phyloP scores from a whole-genome alignment of 805 yeast species.

The Barnettozyma populi region DNA sequence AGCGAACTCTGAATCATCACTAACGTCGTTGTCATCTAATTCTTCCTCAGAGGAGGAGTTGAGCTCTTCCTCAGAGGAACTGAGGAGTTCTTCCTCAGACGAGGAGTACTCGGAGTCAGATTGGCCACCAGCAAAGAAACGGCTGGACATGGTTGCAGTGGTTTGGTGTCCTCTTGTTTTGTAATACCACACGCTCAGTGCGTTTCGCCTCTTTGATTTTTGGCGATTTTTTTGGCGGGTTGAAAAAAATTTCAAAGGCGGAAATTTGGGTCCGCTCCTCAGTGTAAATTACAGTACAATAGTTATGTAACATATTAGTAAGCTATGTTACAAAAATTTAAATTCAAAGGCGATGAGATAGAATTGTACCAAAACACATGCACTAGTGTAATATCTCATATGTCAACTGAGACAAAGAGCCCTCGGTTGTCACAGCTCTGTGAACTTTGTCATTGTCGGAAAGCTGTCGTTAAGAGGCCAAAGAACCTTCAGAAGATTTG shows the following conservation, averaged over 20 bases:
- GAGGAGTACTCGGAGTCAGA: constrained; percentile 40
- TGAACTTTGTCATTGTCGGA: constrained; percentile 75
- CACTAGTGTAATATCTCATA: not conserved
- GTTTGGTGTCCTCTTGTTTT: not conserved
- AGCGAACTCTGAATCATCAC: constrained; percentile 32
- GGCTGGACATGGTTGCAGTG: constrained; percentile 55
- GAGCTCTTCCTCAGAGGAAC: constrained; percentile 35
- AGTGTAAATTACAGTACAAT: constrained; percentile 17
- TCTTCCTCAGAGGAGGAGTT: constrained; percentile 27
- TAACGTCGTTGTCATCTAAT: constrained; percentile 24
- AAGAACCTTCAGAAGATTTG: constrained; percentile 87
- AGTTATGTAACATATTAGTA: not conserved
- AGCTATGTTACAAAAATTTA: not conserved
- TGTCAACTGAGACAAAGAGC: constrained; percentile 6
- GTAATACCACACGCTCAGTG: not conserved
- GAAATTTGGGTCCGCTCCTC: constrained; percentile 3
- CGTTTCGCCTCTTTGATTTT: constrained; percentile 4
- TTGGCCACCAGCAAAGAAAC: constrained; percentile 68
- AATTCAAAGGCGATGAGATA: not conserved
- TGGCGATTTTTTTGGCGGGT: constrained; percentile 19
- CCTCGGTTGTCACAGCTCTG: constrained; percentile 48
- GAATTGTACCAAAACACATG: not conserved
- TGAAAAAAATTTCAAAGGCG: constrained; percentile 8
- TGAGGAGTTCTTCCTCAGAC: constrained; percentile 39
- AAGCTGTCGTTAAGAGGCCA: constrained; percentile 87